Conservation (phyloP, 805 yeast genomes). For the Suhomyces emberorum region DNA sequence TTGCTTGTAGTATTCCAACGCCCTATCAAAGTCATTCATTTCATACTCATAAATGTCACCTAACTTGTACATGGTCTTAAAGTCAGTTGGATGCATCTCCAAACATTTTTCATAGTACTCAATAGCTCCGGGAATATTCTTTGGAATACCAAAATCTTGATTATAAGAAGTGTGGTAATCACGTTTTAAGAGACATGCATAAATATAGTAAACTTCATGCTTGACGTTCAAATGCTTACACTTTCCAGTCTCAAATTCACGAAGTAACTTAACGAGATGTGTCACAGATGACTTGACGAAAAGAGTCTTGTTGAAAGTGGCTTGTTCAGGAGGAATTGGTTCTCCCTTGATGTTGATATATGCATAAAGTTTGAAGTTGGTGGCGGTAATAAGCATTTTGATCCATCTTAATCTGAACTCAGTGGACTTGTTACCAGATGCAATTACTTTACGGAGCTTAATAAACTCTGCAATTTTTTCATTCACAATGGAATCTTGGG, state of each 20-base stretch:
- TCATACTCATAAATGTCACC: constrained; percentile 41
- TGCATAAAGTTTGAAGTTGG: constrained; percentile 36
- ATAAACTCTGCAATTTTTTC: constrained; percentile 34
- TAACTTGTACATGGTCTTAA: constrained; percentile 33
- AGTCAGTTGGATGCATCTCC: constrained; percentile 28
- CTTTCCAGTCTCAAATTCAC: constrained; percentile 28
- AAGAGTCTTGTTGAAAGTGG: constrained; percentile 27
- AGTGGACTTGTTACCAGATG: constrained; percentile 40
- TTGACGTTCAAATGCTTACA: constrained; percentile 14
- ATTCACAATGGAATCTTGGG: constrained; percentile 24
- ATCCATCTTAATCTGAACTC: constrained; percentile 43
- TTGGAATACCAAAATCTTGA: constrained; percentile 35
- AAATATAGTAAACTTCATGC: constrained; percentile 34
- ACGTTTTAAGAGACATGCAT: constrained; percentile 37
- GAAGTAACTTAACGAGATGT: constrained; percentile 35
- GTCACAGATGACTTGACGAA: constrained; percentile 38
- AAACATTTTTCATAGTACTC: constrained; percentile 31
- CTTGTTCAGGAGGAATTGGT: constrained; percentile 27
- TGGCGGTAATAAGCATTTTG: constrained; percentile 39
- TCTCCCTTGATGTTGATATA: constrained; percentile 44
- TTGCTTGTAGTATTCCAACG: constrained; percentile 31
- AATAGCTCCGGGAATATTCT: constrained; percentile 26
- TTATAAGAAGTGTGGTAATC: constrained; percentile 28
- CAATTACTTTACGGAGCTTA: constrained; percentile 32
- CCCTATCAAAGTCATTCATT: constrained; percentile 27